These are phyloP conservation scores for Trypanosoma scelopori DNA, from an alignment of 208 protist genomes.

Conservation along the genomic window DNA sequence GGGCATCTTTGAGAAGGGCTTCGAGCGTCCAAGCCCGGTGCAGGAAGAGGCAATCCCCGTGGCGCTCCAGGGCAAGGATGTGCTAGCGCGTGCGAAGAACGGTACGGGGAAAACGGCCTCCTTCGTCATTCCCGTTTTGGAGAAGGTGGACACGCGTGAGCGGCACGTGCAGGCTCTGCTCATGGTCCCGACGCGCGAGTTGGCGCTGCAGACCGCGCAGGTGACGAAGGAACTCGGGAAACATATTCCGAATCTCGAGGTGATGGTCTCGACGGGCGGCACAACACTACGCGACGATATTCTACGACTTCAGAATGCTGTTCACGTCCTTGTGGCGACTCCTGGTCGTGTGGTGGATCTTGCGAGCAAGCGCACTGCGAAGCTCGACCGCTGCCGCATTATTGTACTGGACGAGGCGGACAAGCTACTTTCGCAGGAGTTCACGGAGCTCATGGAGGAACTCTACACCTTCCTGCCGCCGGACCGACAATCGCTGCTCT, in stretches of 20 bases:
- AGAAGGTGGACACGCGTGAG: constrained; percentile 95
- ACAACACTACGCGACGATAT: constrained; percentile 98
- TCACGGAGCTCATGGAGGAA: constrained; percentile 95
- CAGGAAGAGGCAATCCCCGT: constrained; percentile 98
- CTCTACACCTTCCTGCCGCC: constrained; percentile 91
- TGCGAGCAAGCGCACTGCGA: constrained; percentile 94
- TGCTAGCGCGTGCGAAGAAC: constrained; percentile 99
- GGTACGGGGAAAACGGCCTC: constrained; percentile 99
- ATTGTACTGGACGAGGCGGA: constrained; percentile 99
- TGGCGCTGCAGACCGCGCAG: constrained; percentile 98
- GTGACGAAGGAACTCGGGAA: constrained; percentile 98
- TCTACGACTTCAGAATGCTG: constrained; percentile 94
- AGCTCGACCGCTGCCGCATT: constrained; percentile 92
- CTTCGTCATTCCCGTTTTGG: constrained; percentile 98
- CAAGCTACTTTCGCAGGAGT: constrained; percentile 98
- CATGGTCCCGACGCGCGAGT: constrained; percentile 98
- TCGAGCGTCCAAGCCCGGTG: constrained; percentile 97
- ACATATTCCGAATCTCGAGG: constrained; percentile 94
- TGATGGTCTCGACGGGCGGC: constrained; percentile 98
- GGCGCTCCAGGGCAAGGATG: constrained; percentile 95
- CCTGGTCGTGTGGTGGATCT: constrained; percentile 98
- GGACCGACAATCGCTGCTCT: constrained; percentile 96
- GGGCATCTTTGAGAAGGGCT: constrained; percentile 99
- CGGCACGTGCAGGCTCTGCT: constrained; percentile 97
- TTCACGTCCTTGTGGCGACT: constrained; percentile 99